Evolutionary conservation across 116 monocot genomes (phyloP), one percentile per base, ranked within the genome.

Genomic region (Posidonia oceanica): DNA sequence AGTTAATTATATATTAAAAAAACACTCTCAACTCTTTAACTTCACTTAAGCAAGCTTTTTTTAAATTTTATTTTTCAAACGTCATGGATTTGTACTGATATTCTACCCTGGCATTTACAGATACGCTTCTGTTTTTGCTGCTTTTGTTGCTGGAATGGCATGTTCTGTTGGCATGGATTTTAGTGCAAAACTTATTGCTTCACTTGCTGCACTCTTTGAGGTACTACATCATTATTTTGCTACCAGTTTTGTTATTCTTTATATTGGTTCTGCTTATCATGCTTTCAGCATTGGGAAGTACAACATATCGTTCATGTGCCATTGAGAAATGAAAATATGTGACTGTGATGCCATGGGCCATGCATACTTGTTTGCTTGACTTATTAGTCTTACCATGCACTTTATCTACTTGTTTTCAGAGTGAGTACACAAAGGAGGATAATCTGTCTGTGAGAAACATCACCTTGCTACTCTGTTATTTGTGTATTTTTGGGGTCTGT

Each of bases 111-210:
- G 23, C 29, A 54, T 54, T 74, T 86, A 13, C 69, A 97, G 97
- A 76, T 81, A 90, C 81, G 90, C 90, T 67, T 87, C 96, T 70
- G 90, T 86, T 51, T 98, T 90, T 81, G 87, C 87, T 67, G 79
- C 98, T 63, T 98, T 90, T 86, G 82, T 93, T 77, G 84, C 88
- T 38, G 98, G 98, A 60, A 86, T 93, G 98, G 79, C 98, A 23
- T 90, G 98, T 77, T 80, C 81, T 72, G 90, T 98, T 71, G 98
- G 98, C n/a, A 73, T 87, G 44, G 93, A 98, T 72, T 93, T 98
- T 59, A 78, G 98, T 80, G 98, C 93, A 69, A 98, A 87, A 77
- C 75, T 98, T 42, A 58, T 93, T 72, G 88, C 87, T 72, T 87
- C 86, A 42, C 76, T 98, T 77, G 85, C 98, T 69, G 70, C 68